Percentiles rank a stretch among this genome's conserved stretches.
Evolutionary conservation across 148 eudicot genomes (phyloP).

Genomic region (Cornus florida): DNA sequence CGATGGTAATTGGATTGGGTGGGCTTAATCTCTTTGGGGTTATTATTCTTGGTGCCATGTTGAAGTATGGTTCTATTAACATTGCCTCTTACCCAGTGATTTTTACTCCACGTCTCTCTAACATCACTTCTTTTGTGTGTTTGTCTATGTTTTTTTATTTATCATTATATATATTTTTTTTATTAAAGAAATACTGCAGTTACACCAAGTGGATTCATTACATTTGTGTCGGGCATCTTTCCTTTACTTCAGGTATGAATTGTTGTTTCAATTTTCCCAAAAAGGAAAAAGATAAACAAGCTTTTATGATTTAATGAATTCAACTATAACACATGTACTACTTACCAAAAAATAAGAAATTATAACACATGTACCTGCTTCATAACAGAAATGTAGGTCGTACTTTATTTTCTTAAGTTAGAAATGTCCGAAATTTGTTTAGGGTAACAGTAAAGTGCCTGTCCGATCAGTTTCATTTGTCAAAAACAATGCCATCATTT

Average conservation of each 20-base stretch:
- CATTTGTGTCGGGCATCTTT: conserved; percentile 69
- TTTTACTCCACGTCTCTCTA: conserved; percentile 16
- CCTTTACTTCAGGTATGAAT: conserved; percentile 87
- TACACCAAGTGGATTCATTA: conserved; percentile 66
- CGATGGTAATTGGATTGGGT: conserved; percentile 89
- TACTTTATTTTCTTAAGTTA: not conserved
- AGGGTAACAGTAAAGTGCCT: not conserved
- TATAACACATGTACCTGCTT: not conserved
- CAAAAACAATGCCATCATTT: not conserved
- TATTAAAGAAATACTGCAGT: conserved; percentile 51
- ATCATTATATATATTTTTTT: conserved; percentile 6
- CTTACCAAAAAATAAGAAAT: too few species aligned
- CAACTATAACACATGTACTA: not conserved
- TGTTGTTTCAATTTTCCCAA: conserved; percentile 1
- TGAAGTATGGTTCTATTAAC: conserved; percentile 51
- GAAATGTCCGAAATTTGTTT: not conserved
- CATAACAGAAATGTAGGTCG: not conserved
- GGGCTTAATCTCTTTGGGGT: conserved; percentile 90
- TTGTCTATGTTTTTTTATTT: too few species aligned
- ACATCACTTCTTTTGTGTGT: conserved; percentile 14
- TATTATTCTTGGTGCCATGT: conserved; percentile 72
- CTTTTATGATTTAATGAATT: not conserved
- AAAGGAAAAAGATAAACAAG: not conserved
- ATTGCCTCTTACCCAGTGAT: conserved; percentile 6
- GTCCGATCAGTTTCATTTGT: not conserved